A percentile compares a stretch with the other conserved stretches of the same genome.
phyloP scores from a whole-genome alignment of 169 alveolate species.

The Cryptosporidium xiaoi region DNA sequence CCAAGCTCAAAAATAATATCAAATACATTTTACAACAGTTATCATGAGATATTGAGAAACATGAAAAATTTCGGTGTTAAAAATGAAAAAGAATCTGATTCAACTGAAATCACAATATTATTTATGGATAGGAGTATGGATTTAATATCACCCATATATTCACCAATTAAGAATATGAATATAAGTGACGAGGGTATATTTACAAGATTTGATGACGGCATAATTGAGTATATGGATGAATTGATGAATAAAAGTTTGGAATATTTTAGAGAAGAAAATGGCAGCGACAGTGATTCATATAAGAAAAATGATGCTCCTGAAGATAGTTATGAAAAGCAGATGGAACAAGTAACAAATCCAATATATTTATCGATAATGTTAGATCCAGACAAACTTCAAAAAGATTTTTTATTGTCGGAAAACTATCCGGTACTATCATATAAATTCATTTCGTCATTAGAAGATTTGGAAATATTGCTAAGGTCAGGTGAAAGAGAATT shows the following conservation, averaged over 20 bases:
- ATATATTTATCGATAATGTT: constrained; percentile 28
- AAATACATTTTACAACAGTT: constrained; percentile 3
- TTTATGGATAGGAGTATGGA: constrained; percentile 56
- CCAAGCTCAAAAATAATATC: constrained; percentile 18
- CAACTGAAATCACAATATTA: neutral
- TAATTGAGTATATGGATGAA: constrained; percentile 33
- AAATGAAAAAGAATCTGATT: neutral
- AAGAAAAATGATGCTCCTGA: neutral
- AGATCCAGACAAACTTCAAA: constrained; percentile 63
- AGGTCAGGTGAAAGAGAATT: constrained; percentile 5
- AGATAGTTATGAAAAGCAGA: constrained; percentile 5
- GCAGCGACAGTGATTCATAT: neutral
- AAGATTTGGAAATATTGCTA: constrained; percentile 19
- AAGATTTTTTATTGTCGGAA: constrained; percentile 48
- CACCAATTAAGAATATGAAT: constrained; percentile 28
- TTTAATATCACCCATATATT: constrained; percentile 39
- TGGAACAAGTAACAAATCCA: constrained; percentile 27
- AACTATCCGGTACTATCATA: constrained; percentile 50
- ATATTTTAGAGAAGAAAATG: neutral
- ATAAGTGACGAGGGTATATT: constrained; percentile 1
- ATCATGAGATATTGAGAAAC: neutral
- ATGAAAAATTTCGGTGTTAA: neutral
- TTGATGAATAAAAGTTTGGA: neutral
- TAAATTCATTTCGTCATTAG: constrained; percentile 23
- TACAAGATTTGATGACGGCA: constrained; percentile 24